phyloP scores from a whole-genome alignment of 768 basidiomycete species.

The Macrolepiota albuminosa region DNA sequence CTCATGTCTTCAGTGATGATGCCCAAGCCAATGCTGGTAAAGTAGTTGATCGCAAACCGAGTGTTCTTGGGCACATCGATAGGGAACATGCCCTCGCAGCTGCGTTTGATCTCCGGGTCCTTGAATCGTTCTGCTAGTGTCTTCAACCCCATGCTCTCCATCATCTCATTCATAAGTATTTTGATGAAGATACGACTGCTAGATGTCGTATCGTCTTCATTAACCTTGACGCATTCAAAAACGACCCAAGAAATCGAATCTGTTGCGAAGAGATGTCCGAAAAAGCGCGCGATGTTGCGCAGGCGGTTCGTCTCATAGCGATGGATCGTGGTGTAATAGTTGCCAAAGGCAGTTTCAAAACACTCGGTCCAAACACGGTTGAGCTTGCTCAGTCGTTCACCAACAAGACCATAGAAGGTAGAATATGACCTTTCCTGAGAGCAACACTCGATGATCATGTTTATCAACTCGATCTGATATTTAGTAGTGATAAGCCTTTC shows the following conservation, averaged over 20 bases:
- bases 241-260: slow-evolving; percentile 91
- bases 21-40: slow-evolving; percentile 91
- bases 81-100: slow-evolving; percentile 87
- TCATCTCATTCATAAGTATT: slow-evolving; percentile 93
- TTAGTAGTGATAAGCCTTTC: not conserved
- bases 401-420: slow-evolving; percentile 93
- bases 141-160: slow-evolving; percentile 90
- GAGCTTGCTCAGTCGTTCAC: slow-evolving; percentile 94
- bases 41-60: slow-evolving; percentile 95
- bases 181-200: slow-evolving; percentile 97
- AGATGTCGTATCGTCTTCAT: slow-evolving; percentile 96
- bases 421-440: slow-evolving; percentile 98
- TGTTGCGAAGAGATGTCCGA: slow-evolving; percentile 83
- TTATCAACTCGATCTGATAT: slow-evolving; percentile 82
- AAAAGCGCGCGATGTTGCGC: slow-evolving; percentile 95
- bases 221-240: slow-evolving; percentile 83
- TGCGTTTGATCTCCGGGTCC: slow-evolving; percentile 73
- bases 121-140: slow-evolving; percentile 84
- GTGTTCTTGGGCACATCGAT: slow-evolving; percentile 96
- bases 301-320: slow-evolving; percentile 98
- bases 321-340: slow-evolving; percentile 95
- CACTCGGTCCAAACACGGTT: slow-evolving; percentile 92
- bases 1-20: slow-evolving; percentile 93
- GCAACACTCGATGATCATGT: slow-evolving; percentile 99
- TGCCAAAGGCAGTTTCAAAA: slow-evolving; percentile 81